Evolutionary conservation across 345 rosid species (phyloP), one percentile per base, ranked within the genome.

Genomic region (Reutealis trisperma): DNA sequence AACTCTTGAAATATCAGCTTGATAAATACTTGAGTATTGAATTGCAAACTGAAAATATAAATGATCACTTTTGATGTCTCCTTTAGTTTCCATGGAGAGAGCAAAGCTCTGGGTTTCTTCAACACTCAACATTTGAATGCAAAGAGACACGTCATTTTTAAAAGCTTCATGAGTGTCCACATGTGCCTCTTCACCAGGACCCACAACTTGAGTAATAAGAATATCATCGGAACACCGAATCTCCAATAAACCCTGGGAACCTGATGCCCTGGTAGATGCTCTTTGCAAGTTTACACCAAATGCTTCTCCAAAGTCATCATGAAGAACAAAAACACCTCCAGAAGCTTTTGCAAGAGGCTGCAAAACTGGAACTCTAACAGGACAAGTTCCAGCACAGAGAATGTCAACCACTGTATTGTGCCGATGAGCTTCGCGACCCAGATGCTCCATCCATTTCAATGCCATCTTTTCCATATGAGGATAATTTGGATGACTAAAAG

Each of bases 221-320:
- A 96, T 89, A 83, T 96, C 99, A 84, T 94, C 96, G 68, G 99
- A 94, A 83, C 98, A 91, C 71, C 97, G 91, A 80, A 94, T 88
- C 81, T 96, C 99, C 87, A 96, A 83, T 67, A 90, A 82, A 65
- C 99, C 98, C 77, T 88, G 90, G 59, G 94, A 88, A 69, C 94
- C 96, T 27, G 96, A 92, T 25, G 94, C 94, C 80, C 99, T 87
- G 37, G 87, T 82, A 79, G 97, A 88, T 51, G 99, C 98, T 80
- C 97, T 88, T 84, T 96, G 97, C 90, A 94, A 89, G 76, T 94
- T 95, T 77, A 96, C 93, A 68, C 98, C 97, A 80, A 96, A 96
- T 69, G 98, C 95, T 87, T 96, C 99, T 54, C 99, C 97, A 83
- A 96, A 96, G 85, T 96, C 99, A 80, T 96, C 97, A 70, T 96